These are phyloP conservation scores for Chaetomiaceae sp. DNA, from an alignment of 2,329 filamentous ascomycete species.

Conservation along the genomic window DNA sequence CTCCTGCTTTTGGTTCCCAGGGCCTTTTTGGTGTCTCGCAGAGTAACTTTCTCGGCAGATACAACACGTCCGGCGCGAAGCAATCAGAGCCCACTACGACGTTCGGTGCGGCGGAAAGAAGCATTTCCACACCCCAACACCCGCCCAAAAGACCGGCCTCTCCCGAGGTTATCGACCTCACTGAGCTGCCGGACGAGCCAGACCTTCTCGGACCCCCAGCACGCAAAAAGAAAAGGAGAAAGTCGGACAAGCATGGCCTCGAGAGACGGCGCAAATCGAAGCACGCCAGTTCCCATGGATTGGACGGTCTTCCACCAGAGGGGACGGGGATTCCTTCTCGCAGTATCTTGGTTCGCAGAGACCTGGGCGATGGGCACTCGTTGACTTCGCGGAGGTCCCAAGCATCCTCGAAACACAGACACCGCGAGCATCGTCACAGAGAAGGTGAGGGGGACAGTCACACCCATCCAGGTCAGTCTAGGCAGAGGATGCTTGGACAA, in stretches of 20 bases:
- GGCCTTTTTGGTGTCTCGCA: too few species aligned
- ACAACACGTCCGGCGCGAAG: neutral
- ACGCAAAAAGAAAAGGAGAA: neutral
- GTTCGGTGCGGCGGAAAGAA: neutral
- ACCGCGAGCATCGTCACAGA: neutral
- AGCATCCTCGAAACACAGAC: neutral
- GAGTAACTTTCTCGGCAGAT: neutral
- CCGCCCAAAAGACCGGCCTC: neutral
- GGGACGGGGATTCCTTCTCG: neutral
- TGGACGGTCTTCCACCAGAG: neutral
- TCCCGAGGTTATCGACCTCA: slow-evolving; percentile 8
- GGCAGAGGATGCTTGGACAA: too few species aligned
- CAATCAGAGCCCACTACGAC: too few species aligned
- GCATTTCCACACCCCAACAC: neutral
- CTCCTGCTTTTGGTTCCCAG: too few species aligned
- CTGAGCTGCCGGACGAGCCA: neutral
- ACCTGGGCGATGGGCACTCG: neutral
- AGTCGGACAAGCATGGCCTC: neutral
- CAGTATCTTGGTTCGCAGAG: too few species aligned
- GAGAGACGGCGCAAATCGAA: neutral
- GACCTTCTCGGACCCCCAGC: neutral
- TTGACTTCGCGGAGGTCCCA: neutral
- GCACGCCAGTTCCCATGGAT: neutral
- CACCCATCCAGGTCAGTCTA: too few species aligned
- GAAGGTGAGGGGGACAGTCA: too few species aligned